Base-by-base conservation (phyloP, 2,329 filamentous ascomycete species). In the Tolypocladium cylindrosporum region DNA sequence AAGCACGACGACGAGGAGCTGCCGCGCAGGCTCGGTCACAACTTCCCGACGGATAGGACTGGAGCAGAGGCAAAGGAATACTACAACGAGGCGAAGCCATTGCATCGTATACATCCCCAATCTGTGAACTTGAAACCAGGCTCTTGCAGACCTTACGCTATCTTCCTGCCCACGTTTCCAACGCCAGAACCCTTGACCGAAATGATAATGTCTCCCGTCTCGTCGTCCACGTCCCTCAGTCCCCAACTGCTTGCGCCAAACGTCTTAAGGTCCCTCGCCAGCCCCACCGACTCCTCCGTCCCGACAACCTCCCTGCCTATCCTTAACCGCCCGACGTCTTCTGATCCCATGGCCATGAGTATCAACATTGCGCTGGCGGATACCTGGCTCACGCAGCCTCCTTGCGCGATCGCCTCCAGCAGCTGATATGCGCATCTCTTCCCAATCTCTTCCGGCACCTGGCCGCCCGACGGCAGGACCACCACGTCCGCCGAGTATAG, bases 341-440 rank as follows among this genome's bases (percentile, higher is more conserved):
- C 94, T 1, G 89, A 90, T 0, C 94, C 94, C 94, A 99, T 97
- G 40, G 92, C 91, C 94, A 99, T 99, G 61, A 99, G 78, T 21
- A 87, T 89, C 56, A 99, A 73, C 62, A 96, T 81, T 0, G 88
- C 93, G 3, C 84, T 79, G 6, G 87, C 86, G 2, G 90, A 89
- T 3, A 88, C 81, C 16, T 79, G 79, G 56, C 86, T 87, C 3
- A 90, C 89, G 69, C 91, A 96, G 1, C 94, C 94, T 13, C 92
- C 93, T 65, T 87, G 83, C 55, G 83, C 83, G 61, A 97, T 87
- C 27, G 85, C 82, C 73, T 97, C 92, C 14, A 99, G 77, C 55
- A 99, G 76, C 72, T 97, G 92, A 69, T 89, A 91, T 19, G 94
- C 94, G 71, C 91, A 96, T 67, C 86, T 83, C 72, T 86, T 89